These are phyloP conservation scores for Jatropha curcas DNA, from an alignment of 345 rosid species.

Conservation along the genomic window DNA sequence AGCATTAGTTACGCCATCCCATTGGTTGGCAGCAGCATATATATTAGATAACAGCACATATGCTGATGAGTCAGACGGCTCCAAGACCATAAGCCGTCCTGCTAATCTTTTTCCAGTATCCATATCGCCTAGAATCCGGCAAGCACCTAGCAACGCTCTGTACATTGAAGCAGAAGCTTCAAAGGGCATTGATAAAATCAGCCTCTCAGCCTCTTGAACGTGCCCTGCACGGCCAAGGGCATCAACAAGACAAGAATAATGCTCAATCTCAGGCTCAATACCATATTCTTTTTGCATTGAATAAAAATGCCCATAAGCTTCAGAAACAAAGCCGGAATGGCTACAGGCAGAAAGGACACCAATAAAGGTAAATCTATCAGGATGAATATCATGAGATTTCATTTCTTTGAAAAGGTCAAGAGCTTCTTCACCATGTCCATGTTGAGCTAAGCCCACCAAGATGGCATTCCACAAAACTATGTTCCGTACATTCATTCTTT, in stretches of 20 bases:
- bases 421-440: slow-evolving; percentile 57
- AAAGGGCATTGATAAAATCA: slow-evolving; percentile 52
- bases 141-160: slow-evolving; percentile 60
- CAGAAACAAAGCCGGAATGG: slow-evolving; percentile 49
- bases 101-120: slow-evolving; percentile 55
- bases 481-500: slow-evolving; percentile 34
- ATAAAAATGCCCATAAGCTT: slow-evolving; percentile 43
- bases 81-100: slow-evolving; percentile 44
- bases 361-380: slow-evolving; percentile 51
- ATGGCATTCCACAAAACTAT: slow-evolving; percentile 51
- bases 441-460: slow-evolving; percentile 58
- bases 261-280: slow-evolving; percentile 57
- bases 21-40: slow-evolving; percentile 50
- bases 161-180: slow-evolving; percentile 59
- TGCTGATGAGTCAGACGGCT: slow-evolving; percentile 53
- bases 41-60: slow-evolving; percentile 59
- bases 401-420: slow-evolving; percentile 44
- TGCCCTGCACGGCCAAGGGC: slow-evolving; percentile 61
- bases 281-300: slow-evolving; percentile 49
- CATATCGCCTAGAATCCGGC: slow-evolving; percentile 47
- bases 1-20: slow-evolving; percentile 46
- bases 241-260: slow-evolving; percentile 62
- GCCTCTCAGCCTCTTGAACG: slow-evolving; percentile 49
- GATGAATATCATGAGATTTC: slow-evolving; percentile 38
- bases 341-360: slow-evolving; percentile 61